phyloP scores from a whole-genome alignment of 1,139 yeast species.

The Candida frijolesensis region DNA sequence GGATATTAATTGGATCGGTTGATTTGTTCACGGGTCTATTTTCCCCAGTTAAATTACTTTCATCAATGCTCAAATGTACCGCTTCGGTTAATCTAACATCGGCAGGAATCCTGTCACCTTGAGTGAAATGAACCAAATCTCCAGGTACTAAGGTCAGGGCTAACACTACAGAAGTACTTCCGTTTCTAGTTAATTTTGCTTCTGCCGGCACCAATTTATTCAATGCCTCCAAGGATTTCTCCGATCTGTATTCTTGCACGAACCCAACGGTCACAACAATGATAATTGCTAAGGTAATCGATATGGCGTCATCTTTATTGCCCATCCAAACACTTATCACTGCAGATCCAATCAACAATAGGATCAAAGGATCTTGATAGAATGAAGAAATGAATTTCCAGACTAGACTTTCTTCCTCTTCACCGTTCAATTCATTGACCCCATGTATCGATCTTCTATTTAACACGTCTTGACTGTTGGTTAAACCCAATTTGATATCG shows the following conservation, averaged over 20 bases:
- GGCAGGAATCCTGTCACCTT: conserved; percentile 96
- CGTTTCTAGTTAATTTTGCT: conserved; percentile 84
- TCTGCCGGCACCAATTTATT: conserved; percentile 92
- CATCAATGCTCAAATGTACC: conserved; percentile 81
- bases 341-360: conserved; percentile 87
- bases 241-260: conserved; percentile 94
- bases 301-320: conserved; percentile 88
- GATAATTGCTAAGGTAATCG: conserved; percentile 82
- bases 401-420: conserved; percentile 73
- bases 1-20: conserved; percentile 33
- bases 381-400: conserved; percentile 76
- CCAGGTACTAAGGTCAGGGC: conserved; percentile 93
- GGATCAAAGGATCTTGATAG: conserved; percentile 85
- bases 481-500: conserved; percentile 58
- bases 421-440: conserved; percentile 66
- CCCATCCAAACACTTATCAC: conserved; percentile 85
- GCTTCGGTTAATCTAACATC: conserved; percentile 81
- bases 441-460: conserved; percentile 79
- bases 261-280: conserved; percentile 95
- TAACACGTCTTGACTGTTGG: conserved; percentile 66
- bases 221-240: conserved; percentile 87
- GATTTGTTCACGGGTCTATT: conserved; percentile 78
- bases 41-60: conserved; percentile 93
- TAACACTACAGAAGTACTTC: conserved; percentile 71
- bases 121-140: conserved; percentile 81